Evolutionary conservation across 805 yeast genomes (phyloP), one percentile per base, ranked within the genome.

Genomic region (Candida endomychidarum): DNA sequence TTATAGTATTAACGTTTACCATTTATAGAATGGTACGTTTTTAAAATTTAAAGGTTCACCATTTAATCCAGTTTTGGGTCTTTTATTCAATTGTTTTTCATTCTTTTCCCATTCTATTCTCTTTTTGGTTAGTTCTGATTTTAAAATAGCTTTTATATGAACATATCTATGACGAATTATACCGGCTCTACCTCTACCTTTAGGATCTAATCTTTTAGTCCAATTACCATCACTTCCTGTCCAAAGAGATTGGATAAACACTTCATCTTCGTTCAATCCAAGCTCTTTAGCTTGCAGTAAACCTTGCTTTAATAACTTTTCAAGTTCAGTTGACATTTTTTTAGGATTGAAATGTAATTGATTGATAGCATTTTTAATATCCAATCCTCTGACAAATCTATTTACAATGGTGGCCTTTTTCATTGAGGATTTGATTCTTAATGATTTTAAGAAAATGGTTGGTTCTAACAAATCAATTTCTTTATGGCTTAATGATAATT

Each of bases 161-260:
- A 88, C 81, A 58, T 77, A 84, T 45, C 85, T 80, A 55, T 86
- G 93, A 22, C 72, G 75, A 37, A 85, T 75, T 42, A 86, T 64
- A 58, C 98, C 98, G 15, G 77, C 72, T 61, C 96, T 79, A 48
- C 96, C 96, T 68, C 98, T 81, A 48, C 93, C 96, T 67, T 88
- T 89, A 57, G 75, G 73, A 52, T 91, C 96, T 8, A 80, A 62
- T 59, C 93, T 76, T 60, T 78, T 82, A 20, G 57, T 53, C 81
- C 84, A 80, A 37, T 64, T 56, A 15, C 96, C 96, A 61, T 91
- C 98, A 42, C 89, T 81, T 29, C 96, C 97, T 19, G 81, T 81
- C 97, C 97, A 91, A 43, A 89, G 78, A 55, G 86, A 86, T 31
- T 82, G 78, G 41, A 91, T 75, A 53, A 83, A 86, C 30, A 89